Evolutionary conservation across 1,139 yeast species (phyloP).

Genomic region (Zygosaccharomyces sapae): DNA sequence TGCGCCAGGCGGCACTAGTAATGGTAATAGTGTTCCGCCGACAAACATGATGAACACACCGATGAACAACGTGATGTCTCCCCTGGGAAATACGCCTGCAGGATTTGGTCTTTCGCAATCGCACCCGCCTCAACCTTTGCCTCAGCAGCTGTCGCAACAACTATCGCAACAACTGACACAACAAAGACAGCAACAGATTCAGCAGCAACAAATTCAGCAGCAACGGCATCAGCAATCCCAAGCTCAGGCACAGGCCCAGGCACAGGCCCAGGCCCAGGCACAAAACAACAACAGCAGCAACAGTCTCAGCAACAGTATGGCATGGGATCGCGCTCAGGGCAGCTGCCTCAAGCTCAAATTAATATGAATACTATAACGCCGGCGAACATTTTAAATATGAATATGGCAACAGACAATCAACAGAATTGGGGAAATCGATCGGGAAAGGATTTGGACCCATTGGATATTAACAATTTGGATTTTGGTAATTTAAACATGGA

Average conservation of each 20-base stretch:
- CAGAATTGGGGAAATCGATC: slow-evolving; percentile 11
- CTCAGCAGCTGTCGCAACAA: slow-evolving; percentile 4
- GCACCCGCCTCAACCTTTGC: slow-evolving; percentile 9
- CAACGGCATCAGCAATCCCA: slow-evolving; percentile 7
- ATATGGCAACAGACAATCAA: slow-evolving; percentile 17
- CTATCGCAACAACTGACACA: slow-evolving; percentile 7
- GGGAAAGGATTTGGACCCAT: slow-evolving; percentile 30
- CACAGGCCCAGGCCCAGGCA: slow-evolving; percentile 8
- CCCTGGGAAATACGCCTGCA: slow-evolving; percentile 13
- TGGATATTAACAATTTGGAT: slow-evolving; percentile 31
- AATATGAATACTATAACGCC: slow-evolving; percentile 30
- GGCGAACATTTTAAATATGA: slow-evolving; percentile 34
- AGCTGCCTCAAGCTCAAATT: slow-evolving; percentile 15
- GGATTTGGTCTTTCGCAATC: slow-evolving; percentile 7
- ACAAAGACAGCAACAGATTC: slow-evolving; percentile 8
- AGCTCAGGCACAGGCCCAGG: slow-evolving; percentile 4
- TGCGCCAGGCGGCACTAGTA: no score
- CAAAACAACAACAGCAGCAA: slow-evolving; percentile 2
- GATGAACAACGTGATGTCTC: slow-evolving; percentile 24
- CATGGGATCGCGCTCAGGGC: slow-evolving; percentile 9
- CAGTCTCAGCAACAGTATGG: slow-evolving; percentile 10
- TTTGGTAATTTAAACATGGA: slow-evolving; percentile 33
- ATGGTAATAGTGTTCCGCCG: slow-evolving; percentile 23
- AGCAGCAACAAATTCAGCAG: slow-evolving; percentile 4
- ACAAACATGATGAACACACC: slow-evolving; percentile 27